These are phyloP conservation scores for Porphyrellus cyaneotinctus DNA, from an alignment of 768 basidiomycete species.

Conservation along the genomic window DNA sequence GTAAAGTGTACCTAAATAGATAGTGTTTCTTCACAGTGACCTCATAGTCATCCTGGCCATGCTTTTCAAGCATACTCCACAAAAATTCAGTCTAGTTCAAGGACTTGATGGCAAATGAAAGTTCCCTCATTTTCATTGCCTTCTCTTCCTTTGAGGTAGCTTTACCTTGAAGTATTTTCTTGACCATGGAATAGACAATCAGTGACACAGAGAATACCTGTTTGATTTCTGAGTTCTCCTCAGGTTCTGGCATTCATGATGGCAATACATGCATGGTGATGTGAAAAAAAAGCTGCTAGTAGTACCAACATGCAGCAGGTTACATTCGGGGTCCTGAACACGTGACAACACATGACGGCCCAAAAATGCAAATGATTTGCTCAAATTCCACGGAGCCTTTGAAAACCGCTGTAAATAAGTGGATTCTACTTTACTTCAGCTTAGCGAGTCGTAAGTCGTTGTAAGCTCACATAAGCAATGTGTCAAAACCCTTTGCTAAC, in stretches of 20 bases:
- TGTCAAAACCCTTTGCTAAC: no score
- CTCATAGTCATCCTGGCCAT: not conserved
- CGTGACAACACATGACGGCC: not conserved
- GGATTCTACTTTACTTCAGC: no score
- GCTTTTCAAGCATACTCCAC: not conserved
- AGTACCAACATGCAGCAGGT: not conserved
- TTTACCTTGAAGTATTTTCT: not conserved
- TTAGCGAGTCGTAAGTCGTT: no score
- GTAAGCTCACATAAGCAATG: no score
- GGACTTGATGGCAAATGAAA: not conserved
- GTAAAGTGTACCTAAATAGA: not conserved
- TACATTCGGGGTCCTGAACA: not conserved
- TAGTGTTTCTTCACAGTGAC: not conserved
- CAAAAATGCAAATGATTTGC: not conserved
- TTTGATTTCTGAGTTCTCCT: not conserved
- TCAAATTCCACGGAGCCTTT: not conserved
- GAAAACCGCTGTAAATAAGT: no score
- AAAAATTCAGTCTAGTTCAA: not conserved
- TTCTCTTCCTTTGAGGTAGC: constrained; percentile 1
- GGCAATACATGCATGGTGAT: not conserved
- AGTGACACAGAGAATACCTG: not conserved
- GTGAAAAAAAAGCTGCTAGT: not conserved
- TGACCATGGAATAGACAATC: constrained; percentile 3
- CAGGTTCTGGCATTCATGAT: not conserved
- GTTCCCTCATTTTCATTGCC: not conserved